phyloP scores from a whole-genome alignment of 2,329 filamentous ascomycete species.

The Fusarium tjaetaba region DNA sequence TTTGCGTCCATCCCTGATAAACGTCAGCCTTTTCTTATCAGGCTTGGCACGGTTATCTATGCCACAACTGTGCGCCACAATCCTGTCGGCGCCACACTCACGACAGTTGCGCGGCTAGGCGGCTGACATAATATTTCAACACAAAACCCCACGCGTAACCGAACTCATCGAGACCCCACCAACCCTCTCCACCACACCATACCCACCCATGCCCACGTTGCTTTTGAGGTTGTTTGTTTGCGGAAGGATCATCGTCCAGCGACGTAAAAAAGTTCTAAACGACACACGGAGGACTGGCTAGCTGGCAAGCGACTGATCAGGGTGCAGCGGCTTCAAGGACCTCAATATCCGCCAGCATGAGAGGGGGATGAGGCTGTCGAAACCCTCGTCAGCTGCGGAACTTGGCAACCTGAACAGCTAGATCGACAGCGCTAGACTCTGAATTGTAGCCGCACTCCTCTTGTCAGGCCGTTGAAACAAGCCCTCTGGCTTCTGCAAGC shows the following conservation, averaged over 20 bases:
- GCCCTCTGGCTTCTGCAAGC: slow-evolving; percentile 11
- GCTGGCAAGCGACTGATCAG: neutral
- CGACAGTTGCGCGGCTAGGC: neutral
- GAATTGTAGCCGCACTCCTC: slow-evolving; percentile 23
- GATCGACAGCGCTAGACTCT: slow-evolving; percentile 23
- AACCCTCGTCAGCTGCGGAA: neutral
- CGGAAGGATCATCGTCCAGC: slow-evolving; percentile 18
- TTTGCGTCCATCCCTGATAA: neutral
- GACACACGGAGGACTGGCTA: neutral
- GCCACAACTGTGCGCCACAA: neutral
- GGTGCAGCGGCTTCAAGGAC: neutral
- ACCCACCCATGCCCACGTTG: slow-evolving; percentile 29
- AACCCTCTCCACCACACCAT: neutral
- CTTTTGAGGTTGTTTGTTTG: slow-evolving; percentile 18
- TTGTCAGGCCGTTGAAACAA: slow-evolving; percentile 38
- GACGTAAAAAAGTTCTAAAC: slow-evolving; percentile 1
- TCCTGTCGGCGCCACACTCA: neutral
- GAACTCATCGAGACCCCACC: slow-evolving; percentile 4
- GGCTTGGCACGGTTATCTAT: neutral
- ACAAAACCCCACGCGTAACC: slow-evolving; percentile 3
- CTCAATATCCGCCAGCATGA: neutral
- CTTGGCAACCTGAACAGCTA: slow-evolving; percentile 1
- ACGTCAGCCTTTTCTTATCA: slow-evolving; percentile 13
- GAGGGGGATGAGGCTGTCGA: neutral
- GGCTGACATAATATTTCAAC: neutral